Conservation (phyloP, 495 filamentous ascomycete species). For the Penicillium diatomitis region DNA sequence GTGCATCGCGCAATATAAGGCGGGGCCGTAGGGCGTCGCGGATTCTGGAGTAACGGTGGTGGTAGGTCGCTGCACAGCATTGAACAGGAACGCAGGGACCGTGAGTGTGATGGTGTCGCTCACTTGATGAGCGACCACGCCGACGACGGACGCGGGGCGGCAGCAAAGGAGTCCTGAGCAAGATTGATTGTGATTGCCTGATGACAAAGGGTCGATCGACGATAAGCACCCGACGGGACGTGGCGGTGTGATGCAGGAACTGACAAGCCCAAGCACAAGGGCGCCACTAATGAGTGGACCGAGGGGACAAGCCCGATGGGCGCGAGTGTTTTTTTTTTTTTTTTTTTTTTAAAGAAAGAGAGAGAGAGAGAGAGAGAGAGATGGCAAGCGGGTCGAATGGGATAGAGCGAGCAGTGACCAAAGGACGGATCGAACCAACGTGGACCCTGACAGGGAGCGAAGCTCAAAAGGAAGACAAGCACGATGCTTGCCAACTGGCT, state of each 20-base stretch:
- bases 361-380: not conserved
- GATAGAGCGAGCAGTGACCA: too few species aligned
- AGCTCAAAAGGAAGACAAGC: slow-evolving; percentile 8
- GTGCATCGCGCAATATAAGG: slow-evolving; percentile 9
- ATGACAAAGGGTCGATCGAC: not conserved
- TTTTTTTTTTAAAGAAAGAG: too few species aligned
- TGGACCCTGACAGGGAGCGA: too few species aligned
- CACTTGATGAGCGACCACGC: slow-evolving; percentile 6
- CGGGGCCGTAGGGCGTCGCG: slow-evolving; percentile 10
- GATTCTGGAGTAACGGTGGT: slow-evolving; percentile 3
- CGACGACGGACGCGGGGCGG: not conserved
- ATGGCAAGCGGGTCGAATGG: not conserved
- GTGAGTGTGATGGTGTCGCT: not conserved
- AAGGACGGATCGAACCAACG: too few species aligned
- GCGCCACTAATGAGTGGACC: not conserved
- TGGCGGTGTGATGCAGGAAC: slow-evolving; percentile 17
- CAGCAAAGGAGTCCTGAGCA: not conserved
- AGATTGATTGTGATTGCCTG: slow-evolving; percentile 1
- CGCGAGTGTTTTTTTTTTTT: not conserved
- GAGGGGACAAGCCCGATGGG: not conserved
- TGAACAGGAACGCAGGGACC: slow-evolving; percentile 2
- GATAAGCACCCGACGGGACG: slow-evolving; percentile 1
- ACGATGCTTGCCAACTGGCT: slow-evolving; percentile 14
- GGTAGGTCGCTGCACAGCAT: slow-evolving; percentile 10
- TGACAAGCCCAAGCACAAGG: not conserved